Evolutionary conservation across 2,329 filamentous ascomycete genomes (phyloP).

Genomic region (Pestalotiopsis sp.): DNA sequence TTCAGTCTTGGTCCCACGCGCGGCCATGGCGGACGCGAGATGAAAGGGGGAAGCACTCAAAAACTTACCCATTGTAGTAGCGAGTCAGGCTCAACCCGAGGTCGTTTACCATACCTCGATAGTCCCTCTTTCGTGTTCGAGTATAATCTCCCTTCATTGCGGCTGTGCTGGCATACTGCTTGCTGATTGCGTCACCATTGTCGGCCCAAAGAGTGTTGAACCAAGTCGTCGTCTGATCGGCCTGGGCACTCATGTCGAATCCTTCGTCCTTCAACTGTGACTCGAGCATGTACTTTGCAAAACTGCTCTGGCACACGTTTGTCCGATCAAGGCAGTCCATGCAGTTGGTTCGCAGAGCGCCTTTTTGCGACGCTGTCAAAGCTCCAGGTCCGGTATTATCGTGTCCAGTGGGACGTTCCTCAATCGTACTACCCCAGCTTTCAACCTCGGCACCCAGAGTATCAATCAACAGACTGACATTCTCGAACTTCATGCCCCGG

Average conservation of each 20-base stretch:
- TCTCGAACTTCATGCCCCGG: slow-evolving; percentile 97
- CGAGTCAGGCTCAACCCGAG: slow-evolving; percentile 84
- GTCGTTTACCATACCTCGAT: slow-evolving; percentile 88
- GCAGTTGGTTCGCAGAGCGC: slow-evolving; percentile 91
- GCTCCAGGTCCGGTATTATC: slow-evolving; percentile 33
- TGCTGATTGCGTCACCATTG: slow-evolving; percentile 93
- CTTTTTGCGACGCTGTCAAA: slow-evolving; percentile 59
- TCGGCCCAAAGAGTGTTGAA: slow-evolving; percentile 98
- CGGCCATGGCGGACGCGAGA: background rate
- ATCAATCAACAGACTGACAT: slow-evolving; percentile 79
- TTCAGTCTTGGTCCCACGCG: background rate
- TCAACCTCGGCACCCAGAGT: slow-evolving; percentile 69
- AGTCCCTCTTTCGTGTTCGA: slow-evolving; percentile 85
- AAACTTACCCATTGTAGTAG: slow-evolving; percentile 64
- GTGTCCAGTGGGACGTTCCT: slow-evolving; percentile 23
- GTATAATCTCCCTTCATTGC: slow-evolving; percentile 98
- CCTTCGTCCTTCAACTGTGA: slow-evolving; percentile 75
- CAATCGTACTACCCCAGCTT: slow-evolving; percentile 70
- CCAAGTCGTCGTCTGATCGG: slow-evolving; percentile 82
- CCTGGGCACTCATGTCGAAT: slow-evolving; percentile 72
- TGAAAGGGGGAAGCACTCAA: background rate
- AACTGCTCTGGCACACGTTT: slow-evolving; percentile 93
- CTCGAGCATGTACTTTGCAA: slow-evolving; percentile 81
- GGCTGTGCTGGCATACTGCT: slow-evolving; percentile 93
- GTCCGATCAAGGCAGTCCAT: slow-evolving; percentile 98